Evolutionary conservation across 208 protist genomes (phyloP), one percentile per base, ranked within the genome.

Genomic region (Phytomonas francai): DNA sequence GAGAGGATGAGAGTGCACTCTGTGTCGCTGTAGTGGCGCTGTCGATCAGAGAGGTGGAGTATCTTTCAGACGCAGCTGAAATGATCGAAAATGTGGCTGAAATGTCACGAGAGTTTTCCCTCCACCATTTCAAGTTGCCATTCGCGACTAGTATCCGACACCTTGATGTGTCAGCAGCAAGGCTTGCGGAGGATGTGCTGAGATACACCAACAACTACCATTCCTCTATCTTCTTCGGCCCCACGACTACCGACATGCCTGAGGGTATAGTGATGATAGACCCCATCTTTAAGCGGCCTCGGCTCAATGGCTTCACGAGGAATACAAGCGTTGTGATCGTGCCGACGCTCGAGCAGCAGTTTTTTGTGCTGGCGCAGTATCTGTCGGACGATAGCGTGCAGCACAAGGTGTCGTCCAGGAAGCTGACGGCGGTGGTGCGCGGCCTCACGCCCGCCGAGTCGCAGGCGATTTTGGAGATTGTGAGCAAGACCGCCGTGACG

Each of bases 301-400:
- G 39, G 12, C 49, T 60, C 33, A 60, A 59, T 64, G n/a, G n/a
- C n/a, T 36, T 58, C 29, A 54, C 45, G 30, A 9, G 51, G 22
- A 42, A 45, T 12, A 72, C 73, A 57, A 56, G 76, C 16, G 68
- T 83, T 56, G 33, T 59, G 9, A 56, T 85, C 27, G 68, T 68
- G n/a, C 34, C 63, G 9, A 51, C 42, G 22, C 45, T 56, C 45
- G 45, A 56, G 14, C 45, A 56, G 45, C 45, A 56, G 45, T 22
- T 56, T 14, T 56, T n/a, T 22, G 45, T 56, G 45, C 45, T 56
- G 16, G 45, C 45, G 45, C 45, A 56, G 45, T 56, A 56, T 56
- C 45, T 56, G 45, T n/a, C 16, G 16, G 22, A 22, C 45, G 22
- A 22, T 22, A 56, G 45, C 45, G 45, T n/a, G 16, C 14, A 56